phyloP scores from a whole-genome alignment of 305 asterid species.

The Nicotiana rustica region DNA sequence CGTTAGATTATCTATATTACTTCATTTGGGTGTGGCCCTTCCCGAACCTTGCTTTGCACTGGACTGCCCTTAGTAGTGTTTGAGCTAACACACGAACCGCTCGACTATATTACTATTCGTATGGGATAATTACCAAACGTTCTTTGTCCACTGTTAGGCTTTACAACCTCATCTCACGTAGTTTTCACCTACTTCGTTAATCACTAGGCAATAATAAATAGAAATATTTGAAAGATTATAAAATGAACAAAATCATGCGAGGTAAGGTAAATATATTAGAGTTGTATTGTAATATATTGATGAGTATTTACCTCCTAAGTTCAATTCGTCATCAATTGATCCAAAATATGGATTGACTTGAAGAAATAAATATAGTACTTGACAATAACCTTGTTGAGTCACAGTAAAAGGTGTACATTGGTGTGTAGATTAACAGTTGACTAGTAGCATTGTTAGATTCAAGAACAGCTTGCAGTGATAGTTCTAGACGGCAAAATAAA shows the following conservation, averaged over 20 bases:
- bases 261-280: too few species aligned
- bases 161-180: neutral
- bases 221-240: too few species aligned
- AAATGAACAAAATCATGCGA: too few species aligned
- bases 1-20: too few species aligned
- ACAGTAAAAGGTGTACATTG: conserved; percentile 9
- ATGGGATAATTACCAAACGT: neutral
- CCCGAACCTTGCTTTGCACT: too few species aligned
- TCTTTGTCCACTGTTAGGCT: neutral
- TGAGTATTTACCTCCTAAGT: neutral
- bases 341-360: neutral
- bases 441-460: conserved; percentile 24
- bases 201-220: neutral
- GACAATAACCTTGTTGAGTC: neutral
- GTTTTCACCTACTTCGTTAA: neutral
- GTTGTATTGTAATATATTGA: neutral
- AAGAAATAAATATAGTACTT: neutral
- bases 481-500: conserved; percentile 20
- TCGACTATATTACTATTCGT: too few species aligned
- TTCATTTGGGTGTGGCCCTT: too few species aligned
- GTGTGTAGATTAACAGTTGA: conserved; percentile 12
- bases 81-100: neutral
- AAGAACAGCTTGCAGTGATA: conserved; percentile 34
- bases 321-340: neutral
- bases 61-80: too few species aligned